A percentile compares a stretch with the other conserved stretches of the same genome.
Conservation (phyloP, 2,329 filamentous ascomycete genomes). For the Neopestalotiopsis sp. region DNA sequence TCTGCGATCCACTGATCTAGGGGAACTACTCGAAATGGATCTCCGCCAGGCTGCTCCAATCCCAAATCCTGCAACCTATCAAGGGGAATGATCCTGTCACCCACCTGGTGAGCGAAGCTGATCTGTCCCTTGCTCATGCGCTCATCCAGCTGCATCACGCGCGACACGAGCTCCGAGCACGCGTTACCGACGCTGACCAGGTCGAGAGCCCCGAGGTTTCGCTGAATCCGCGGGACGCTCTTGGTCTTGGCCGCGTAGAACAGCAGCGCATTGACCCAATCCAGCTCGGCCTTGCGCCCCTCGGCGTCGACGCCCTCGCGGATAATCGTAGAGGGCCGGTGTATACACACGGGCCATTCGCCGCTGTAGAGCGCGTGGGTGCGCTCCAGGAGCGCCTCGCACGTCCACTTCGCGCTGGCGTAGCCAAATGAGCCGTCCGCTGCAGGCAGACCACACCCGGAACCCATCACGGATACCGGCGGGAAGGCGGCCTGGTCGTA, state of each 20-base stretch:
- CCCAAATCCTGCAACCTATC: conserved; percentile 1
- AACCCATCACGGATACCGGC: not conserved
- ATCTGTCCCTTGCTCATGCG: not conserved
- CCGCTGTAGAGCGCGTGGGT: conserved; percentile 1
- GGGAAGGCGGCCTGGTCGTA: not conserved
- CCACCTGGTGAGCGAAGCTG: conserved; percentile 3
- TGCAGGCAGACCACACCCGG: not conserved
- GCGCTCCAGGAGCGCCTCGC: conserved; percentile 24
- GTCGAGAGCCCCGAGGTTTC: conserved; percentile 17
- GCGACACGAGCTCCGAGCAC: conserved; percentile 33
- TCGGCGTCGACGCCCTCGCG: conserved; percentile 9
- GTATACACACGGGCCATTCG: not conserved
- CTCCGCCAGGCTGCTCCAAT: not conserved
- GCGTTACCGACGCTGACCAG: conserved; percentile 32
- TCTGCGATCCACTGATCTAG: not conserved
- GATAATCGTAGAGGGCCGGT: conserved; percentile 7
- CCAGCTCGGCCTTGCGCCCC: conserved; percentile 60
- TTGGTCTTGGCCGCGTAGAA: conserved; percentile 32
- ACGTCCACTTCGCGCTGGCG: conserved; percentile 26
- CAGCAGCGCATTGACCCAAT: conserved; percentile 61
- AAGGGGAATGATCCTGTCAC: not conserved
- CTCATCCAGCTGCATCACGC: conserved; percentile 1
- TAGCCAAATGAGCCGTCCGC: conserved; percentile 23
- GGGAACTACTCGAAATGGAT: conserved; percentile 2
- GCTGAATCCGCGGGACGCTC: conserved; percentile 28